These are phyloP conservation scores for Rhodomyrtus psidioides DNA, from an alignment of 441 rosid species.

Conservation along the genomic window DNA sequence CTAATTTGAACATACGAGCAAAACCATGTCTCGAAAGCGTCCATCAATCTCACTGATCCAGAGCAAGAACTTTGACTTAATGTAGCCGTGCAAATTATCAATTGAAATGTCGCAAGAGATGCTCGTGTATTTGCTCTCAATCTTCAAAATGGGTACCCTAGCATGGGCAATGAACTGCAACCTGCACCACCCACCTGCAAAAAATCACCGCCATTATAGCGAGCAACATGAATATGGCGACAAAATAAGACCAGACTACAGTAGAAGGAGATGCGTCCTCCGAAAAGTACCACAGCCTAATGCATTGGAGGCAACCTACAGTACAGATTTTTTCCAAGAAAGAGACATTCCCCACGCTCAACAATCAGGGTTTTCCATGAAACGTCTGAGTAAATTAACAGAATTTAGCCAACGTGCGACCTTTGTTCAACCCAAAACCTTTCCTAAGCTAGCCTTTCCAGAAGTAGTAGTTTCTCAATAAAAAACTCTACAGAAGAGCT, in stretches of 20 bases:
- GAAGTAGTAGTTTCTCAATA: not conserved
- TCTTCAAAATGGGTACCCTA: slow-evolving; percentile 81
- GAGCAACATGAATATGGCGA: not conserved
- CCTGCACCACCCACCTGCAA: slow-evolving; percentile 46
- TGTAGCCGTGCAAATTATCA: slow-evolving; percentile 63
- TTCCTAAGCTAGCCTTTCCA: not conserved
- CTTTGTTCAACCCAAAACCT: not conserved
- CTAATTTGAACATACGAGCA: slow-evolving; percentile 40
- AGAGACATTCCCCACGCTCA: not conserved
- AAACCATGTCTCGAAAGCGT: slow-evolving; percentile 75
- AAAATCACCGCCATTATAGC: not conserved
- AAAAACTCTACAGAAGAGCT: not conserved
- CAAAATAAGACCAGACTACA: not conserved
- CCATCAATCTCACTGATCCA: slow-evolving; percentile 82
- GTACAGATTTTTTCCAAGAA: not conserved
- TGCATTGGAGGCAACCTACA: not conserved
- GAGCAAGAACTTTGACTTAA: slow-evolving; percentile 70
- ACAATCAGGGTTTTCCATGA: not conserved
- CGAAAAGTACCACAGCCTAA: not conserved
- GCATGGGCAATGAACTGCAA: slow-evolving; percentile 59
- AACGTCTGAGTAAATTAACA: not conserved
- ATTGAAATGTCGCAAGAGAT: slow-evolving; percentile 90
- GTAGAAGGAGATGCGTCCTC: not conserved
- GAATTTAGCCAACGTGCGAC: not conserved
- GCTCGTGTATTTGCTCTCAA: slow-evolving; percentile 35